Evolutionary conservation across 2,329 filamentous ascomycete genomes (phyloP).

Genomic region (Aspergillus spinulosporus): DNA sequence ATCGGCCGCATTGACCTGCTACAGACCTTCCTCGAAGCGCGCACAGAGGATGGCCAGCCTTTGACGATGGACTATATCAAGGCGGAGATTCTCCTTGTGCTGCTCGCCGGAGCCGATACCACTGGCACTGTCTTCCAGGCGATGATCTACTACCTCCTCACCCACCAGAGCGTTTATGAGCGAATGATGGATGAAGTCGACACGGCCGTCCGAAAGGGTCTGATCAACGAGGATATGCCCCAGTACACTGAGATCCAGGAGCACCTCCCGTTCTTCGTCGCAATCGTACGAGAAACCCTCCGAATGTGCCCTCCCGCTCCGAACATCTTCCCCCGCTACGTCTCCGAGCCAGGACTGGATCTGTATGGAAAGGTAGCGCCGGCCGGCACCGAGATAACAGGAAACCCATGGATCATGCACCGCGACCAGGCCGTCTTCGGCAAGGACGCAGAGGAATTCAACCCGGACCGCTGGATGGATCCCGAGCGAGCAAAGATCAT

Average conservation of each 20-base stretch:
- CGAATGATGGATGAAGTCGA: constrained; percentile 53
- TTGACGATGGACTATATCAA: constrained; percentile 54
- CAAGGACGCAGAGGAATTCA: constrained; percentile 42
- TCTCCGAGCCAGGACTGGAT: constrained; percentile 37
- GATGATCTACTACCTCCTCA: constrained; percentile 47
- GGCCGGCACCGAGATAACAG: constrained; percentile 48
- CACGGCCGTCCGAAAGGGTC: constrained; percentile 33
- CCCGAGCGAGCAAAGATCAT: constrained; percentile 43
- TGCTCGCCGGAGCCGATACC: constrained; percentile 55
- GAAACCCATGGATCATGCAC: constrained; percentile 51
- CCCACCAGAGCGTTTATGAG: constrained; percentile 43
- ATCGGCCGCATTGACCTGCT: constrained; percentile 53
- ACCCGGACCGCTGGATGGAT: constrained; percentile 46
- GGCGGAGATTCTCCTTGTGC: constrained; percentile 54
- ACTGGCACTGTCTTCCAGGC: constrained; percentile 54
- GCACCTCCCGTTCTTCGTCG: constrained; percentile 51
- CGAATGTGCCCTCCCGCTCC: constrained; percentile 54
- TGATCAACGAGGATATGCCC: constrained; percentile 34
- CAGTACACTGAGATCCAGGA: constrained; percentile 47
- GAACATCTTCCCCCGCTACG: constrained; percentile 53
- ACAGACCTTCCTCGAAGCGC: constrained; percentile 51
- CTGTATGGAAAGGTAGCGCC: constrained; percentile 45
- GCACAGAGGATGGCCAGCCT: constrained; percentile 48
- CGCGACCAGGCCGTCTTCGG: constrained; percentile 46
- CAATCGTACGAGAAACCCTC: constrained; percentile 54